These are phyloP conservation scores for Cajanus cajan DNA, from an alignment of 306 rosid genomes.

Conservation along the genomic window DNA sequence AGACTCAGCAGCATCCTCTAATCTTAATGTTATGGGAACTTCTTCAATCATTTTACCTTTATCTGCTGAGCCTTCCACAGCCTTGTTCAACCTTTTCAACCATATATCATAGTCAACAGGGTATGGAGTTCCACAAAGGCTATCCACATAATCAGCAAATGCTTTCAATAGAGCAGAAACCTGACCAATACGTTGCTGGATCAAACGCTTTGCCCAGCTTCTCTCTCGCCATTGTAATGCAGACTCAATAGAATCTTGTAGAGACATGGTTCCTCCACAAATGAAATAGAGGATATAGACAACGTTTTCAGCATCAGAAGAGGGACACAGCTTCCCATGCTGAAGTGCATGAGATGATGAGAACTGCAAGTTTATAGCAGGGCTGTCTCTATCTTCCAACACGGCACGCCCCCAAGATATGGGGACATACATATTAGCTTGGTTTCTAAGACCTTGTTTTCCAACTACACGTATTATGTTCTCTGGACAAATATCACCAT, in stretches of 20 bases:
- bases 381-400: conserved; percentile 87
- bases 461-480: conserved; percentile 63
- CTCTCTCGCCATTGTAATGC: conserved; percentile 93
- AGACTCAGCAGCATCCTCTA: conserved; percentile 78
- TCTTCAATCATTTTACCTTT: conserved; percentile 84
- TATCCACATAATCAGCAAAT: conserved; percentile 93
- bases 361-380: conserved; percentile 80
- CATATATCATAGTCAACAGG: conserved; percentile 81
- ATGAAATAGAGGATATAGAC: conserved; percentile 65
- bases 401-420: conserved; percentile 93
- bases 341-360: conserved; percentile 93
- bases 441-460: conserved; percentile 41
- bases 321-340: conserved; percentile 88
- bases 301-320: conserved; percentile 95
- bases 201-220: conserved; percentile 67
- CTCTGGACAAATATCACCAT: conserved; percentile 90
- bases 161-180: conserved; percentile 84
- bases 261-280: conserved; percentile 63
- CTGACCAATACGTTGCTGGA: conserved; percentile 80
- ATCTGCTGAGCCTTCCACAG: conserved; percentile 59
- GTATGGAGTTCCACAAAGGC: conserved; percentile 93
- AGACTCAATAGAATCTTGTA: conserved; percentile 89
- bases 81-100: conserved; percentile 75
- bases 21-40: conserved; percentile 51
- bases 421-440: conserved; percentile 47